phyloP scores from a whole-genome alignment of 331 rosid species.

The Malus hybrid region DNA sequence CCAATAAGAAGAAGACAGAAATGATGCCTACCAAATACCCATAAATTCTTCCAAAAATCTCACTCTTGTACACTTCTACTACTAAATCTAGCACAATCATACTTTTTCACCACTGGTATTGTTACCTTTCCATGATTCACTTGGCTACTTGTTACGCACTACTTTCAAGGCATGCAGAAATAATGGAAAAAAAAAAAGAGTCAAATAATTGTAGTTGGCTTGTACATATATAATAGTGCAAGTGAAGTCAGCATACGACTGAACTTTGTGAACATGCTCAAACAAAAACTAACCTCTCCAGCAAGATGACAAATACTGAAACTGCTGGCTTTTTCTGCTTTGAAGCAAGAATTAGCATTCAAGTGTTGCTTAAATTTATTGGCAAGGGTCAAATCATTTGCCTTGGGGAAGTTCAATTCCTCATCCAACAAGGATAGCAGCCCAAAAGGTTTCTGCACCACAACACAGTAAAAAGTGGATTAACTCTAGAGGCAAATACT shows the following conservation, averaged over 20 bases:
- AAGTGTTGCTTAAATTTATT: slow-evolving; percentile 78
- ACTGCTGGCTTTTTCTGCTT: slow-evolving; percentile 76
- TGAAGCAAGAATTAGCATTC: slow-evolving; percentile 56
- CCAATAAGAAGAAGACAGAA: background rate
- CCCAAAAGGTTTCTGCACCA: slow-evolving; percentile 76
- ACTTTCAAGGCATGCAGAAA: background rate
- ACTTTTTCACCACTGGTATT: background rate
- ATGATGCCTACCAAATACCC: background rate
- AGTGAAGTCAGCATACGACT: background rate
- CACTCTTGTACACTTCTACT: too few relatives aligned
- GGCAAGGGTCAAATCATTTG: slow-evolving; percentile 77
- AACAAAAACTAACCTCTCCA: slow-evolving; percentile 78
- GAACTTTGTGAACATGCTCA: background rate
- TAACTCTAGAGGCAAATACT: slow-evolving; percentile 8
- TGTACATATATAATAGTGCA: background rate
- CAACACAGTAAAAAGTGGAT: slow-evolving; percentile 10
- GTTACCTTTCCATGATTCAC: background rate
- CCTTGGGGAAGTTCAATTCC: slow-evolving; percentile 77
- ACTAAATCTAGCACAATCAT: background rate
- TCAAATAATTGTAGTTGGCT: background rate
- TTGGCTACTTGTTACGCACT: background rate
- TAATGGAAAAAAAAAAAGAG: background rate
- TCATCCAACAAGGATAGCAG: slow-evolving; percentile 80
- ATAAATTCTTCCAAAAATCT: too few relatives aligned
- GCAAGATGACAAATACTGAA: slow-evolving; percentile 76